Base-by-base conservation (phyloP, 768 basidiomycete species). In the Tephrocybe sp. region DNA sequence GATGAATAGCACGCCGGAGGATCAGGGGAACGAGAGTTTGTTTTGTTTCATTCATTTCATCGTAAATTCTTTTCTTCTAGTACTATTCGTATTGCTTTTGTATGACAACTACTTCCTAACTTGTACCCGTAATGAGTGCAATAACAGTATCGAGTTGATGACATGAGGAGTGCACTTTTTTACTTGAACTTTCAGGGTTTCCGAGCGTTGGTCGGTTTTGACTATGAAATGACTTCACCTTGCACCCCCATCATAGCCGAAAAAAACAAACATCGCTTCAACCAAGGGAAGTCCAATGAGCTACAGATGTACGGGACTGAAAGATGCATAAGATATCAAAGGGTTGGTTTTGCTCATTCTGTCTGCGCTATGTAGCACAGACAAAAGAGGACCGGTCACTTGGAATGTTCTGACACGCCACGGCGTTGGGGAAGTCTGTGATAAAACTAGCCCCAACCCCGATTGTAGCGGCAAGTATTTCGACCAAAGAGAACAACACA, bases 361-460 rank as follows among this genome's bases (percentile, higher is more conserved):
- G 34, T 15, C 34, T 36, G 34, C 15, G 34, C 34, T 9, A 14
- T 4, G 34, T 7, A n/a, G n/a, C 34, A n/a, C 15, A 4, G 34
- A 36, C 11, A 15, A 36, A 36, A 5, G 34, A 36, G 34, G 4
- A 9, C 43, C 42, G 53, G 20, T 49, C 42, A 24, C 47, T 54
- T 1, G 53, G 53, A 28, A 54, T 24, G 36, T 54, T 49, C 20
- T 26, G 17, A 25, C 44, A 54, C 5, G 56, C 56, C 17, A 14
- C 21, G 24, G 41, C 56, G 40, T 50, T 53, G 9, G 34, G 40
- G 41, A 62, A 65, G 25, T 68, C 58, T 1, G 68, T 71, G 33
- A 69, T 60, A 51, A 65, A 71, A 34, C 62, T 56, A 18, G 63
- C 64, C 23, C 54, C 60, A 18, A 69, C 53, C 2, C 59, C 58